Evolutionary conservation across 352 stramenopile species (phyloP), one percentile per base, ranked within the genome.

Genomic region (Pythium graminicola): DNA sequence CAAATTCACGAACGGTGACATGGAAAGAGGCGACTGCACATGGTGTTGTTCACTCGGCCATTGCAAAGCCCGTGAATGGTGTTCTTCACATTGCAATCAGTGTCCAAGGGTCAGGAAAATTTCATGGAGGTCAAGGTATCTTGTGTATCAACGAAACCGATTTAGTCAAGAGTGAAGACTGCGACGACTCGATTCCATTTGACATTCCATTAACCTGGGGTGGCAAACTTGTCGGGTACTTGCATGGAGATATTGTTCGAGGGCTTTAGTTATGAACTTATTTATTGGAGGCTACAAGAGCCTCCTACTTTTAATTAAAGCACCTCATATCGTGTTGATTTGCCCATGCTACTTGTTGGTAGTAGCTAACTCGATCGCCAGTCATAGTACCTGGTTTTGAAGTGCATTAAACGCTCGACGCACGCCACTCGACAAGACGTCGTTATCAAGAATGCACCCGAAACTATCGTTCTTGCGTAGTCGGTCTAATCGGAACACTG

Each of bases 161-260:
- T 22, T 38, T 55, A 1, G 9, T 47, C 9, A 29, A 29, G n/a
- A 14, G 27, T 23, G 24, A 42, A 13, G 48, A 47, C 35, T 59
- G 74, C 14, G 67, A 64, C 3, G 44, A 69, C n/a, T 63, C 65
- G 4, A 75, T 84, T 27, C 72, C 77, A n/a, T 86, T 89, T 31
- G 76, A 89, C 54, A 64, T 89, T 6, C 61, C 52, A 22, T 69
- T 89, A 4, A 86, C 78, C 2, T 89, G 78, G 78, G 73, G 72
- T 36, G 73, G 72, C 50, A 86, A 78, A 38, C 73, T 85, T 35
- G 73, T 85, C 16, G 71, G 71, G 16, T 81, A 76, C 38, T 57
- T 81, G 14, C 72, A 81, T 42, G 69, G 69, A 7, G 72, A 79
- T 38, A 72, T 81, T 26, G 36, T 72, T 9, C 46, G 54, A 36